Conservation (phyloP, 257 asterid species). For the Solanum microdontum region DNA sequence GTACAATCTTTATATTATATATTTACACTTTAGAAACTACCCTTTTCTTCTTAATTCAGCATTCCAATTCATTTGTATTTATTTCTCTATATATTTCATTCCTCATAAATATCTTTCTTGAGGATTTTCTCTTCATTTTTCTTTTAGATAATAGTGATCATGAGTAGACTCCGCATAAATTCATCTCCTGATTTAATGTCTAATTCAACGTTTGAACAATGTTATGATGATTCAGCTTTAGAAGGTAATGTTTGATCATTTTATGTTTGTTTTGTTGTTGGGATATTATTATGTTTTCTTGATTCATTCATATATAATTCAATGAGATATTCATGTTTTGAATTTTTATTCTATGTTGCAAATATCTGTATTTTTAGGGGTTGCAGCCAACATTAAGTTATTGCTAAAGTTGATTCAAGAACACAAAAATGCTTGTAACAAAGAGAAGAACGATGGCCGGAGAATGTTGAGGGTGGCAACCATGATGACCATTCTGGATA, state of each 20-base stretch:
- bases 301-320: neutral
- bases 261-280: neutral
- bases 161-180: slow-evolving; percentile 32
- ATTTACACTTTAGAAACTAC: slow-evolving; percentile 1
- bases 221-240: slow-evolving; percentile 50
- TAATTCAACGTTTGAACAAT: slow-evolving; percentile 13
- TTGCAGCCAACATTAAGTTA: slow-evolving; percentile 58
- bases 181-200: slow-evolving; percentile 35
- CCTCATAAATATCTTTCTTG: neutral
- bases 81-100: neutral
- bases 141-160: slow-evolving; percentile 10
- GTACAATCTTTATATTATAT: neutral
- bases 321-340: neutral
- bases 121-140: slow-evolving; percentile 3
- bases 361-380: slow-evolving; percentile 29
- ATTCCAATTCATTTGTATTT: neutral
- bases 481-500: slow-evolving; percentile 76
- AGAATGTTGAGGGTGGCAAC: slow-evolving; percentile 89
- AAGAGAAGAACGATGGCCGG: slow-evolving; percentile 47
- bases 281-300: neutral
- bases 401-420: slow-evolving; percentile 60
- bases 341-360: neutral
- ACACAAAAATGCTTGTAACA: slow-evolving; percentile 57
- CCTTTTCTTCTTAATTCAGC: slow-evolving; percentile 10
- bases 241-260: slow-evolving; percentile 36